Base-by-base conservation (phyloP, 2,329 filamentous ascomycete genomes). In the Penicillium digitatum region DNA sequence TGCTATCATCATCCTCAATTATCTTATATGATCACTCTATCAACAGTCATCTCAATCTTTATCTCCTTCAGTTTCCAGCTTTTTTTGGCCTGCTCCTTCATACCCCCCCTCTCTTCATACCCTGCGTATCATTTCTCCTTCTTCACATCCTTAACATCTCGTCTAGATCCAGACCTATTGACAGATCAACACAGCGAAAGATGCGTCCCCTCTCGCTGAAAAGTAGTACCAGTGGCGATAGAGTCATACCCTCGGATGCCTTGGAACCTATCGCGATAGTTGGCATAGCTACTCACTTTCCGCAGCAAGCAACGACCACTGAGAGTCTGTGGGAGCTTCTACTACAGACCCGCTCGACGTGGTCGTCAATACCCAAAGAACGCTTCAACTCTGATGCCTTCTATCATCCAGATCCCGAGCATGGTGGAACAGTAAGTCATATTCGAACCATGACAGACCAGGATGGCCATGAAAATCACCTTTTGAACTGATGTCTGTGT, bases 361-460 rank as follows among this genome's bases (percentile, higher is more conserved):
- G 60, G 59, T 65, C 72, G 2, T 56, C 66, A 9, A 71, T 75
- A 9, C 75, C 74, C 6, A 56, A 66, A 16, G 67, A 71, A n/a
- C 63, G 74, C 3, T 67, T 73, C 35, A 73, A 71, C 55, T 52
- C 66, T 1, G 64, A 66, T 20, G 71, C 67, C 2, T 69, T 67
- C 56, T 75, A 73, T 59, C 73, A 76, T 56, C 74, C 74, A 6
- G 67, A 74, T 52, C 60, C 65, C 10, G 68, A 72, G 34, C 66
- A 70, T 62, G 66, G 65, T 27, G 70, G 66, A 45, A 71, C 69
- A 14, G 68, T 70, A 50, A 56, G 62, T 64, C 18, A 26, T 27
- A 12, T 46, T 10, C 20, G 14, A 45, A 8, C 29, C 5, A 26
- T 20, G 22, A n/a, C 20, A 39, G 4, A 27, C 5, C 22, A 24